A percentile compares a stretch with the other conserved stretches of the same genome.
Evolutionary conservation across 768 basidiomycete species (phyloP).

Genomic region (Trametopsis cervina): DNA sequence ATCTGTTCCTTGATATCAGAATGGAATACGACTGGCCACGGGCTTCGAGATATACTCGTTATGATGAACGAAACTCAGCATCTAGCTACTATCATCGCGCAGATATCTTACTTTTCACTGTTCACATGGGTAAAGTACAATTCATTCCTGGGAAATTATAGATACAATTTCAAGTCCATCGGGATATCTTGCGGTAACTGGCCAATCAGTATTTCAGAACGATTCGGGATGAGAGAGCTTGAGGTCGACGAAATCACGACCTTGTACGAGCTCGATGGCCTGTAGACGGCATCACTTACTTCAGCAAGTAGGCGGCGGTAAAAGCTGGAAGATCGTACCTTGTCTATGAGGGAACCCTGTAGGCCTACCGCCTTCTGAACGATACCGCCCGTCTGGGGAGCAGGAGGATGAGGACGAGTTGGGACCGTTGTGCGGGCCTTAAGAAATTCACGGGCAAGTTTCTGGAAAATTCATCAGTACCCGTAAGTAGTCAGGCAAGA

Average conservation of each 20-base stretch:
- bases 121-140: no score
- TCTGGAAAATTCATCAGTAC: slow-evolving; percentile 7
- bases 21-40: no score
- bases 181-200: no score
- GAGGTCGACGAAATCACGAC: slow-evolving; percentile 14
- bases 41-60: no score
- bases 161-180: no score
- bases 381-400: slow-evolving; percentile 18
- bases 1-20: no score
- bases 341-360: slow-evolving; percentile 13
- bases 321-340: slow-evolving; percentile 11
- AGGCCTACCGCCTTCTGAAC: slow-evolving; percentile 18
- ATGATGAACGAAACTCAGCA: no score
- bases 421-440: slow-evolving; percentile 17
- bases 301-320: not conserved
- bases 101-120: no score
- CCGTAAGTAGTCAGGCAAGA: not conserved
- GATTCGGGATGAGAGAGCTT: slow-evolving; percentile 15
- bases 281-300: not conserved
- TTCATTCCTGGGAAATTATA: no score
- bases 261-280: slow-evolving; percentile 15
- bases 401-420: slow-evolving; percentile 16
- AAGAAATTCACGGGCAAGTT: slow-evolving; percentile 15
- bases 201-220: no score
- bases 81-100: no score